Evolutionary conservation across 2,329 filamentous ascomycete species (phyloP).

Genomic region (Epichloe scottii): DNA sequence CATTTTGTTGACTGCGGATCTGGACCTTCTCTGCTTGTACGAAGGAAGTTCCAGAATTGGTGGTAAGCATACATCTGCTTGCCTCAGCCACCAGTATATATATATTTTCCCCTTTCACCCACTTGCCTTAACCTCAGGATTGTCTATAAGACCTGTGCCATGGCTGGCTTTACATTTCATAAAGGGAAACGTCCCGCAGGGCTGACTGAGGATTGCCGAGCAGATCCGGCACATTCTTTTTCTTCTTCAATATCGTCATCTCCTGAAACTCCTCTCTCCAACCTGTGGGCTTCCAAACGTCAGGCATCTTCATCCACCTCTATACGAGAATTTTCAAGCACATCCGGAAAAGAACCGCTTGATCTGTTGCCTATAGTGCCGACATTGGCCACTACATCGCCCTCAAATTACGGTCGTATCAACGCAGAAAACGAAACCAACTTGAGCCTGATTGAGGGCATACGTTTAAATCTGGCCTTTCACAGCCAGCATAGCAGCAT

Average conservation of each 20-base stretch:
- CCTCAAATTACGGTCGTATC: conserved; percentile 20
- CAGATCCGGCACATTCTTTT: background rate
- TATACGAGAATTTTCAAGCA: background rate
- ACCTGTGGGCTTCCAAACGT: background rate
- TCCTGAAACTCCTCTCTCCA: background rate
- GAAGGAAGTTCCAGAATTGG: background rate
- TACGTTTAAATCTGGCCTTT: conserved; percentile 12
- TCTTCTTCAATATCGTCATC: background rate
- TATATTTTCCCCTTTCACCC: no score
- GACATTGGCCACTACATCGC: conserved; percentile 10
- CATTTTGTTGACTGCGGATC: background rate
- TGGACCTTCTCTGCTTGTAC: background rate
- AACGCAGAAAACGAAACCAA: conserved; percentile 25
- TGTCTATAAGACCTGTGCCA: background rate
- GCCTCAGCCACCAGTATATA: no score
- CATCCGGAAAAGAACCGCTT: background rate
- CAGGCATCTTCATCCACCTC: background rate
- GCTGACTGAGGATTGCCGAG: background rate
- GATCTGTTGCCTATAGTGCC: conserved; percentile 9
- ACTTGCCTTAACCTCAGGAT: background rate
- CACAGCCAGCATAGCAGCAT: conserved; percentile 2
- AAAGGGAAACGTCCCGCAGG: conserved; percentile 4
- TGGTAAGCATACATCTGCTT: background rate
- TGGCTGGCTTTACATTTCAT: conserved; percentile 1
- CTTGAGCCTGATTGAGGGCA: conserved; percentile 16